Percentiles rank a stretch among this genome's conserved stretches.
These are phyloP conservation scores for Picea glauca DNA, from an alignment of 75 land plant species.

Conservation along the genomic window DNA sequence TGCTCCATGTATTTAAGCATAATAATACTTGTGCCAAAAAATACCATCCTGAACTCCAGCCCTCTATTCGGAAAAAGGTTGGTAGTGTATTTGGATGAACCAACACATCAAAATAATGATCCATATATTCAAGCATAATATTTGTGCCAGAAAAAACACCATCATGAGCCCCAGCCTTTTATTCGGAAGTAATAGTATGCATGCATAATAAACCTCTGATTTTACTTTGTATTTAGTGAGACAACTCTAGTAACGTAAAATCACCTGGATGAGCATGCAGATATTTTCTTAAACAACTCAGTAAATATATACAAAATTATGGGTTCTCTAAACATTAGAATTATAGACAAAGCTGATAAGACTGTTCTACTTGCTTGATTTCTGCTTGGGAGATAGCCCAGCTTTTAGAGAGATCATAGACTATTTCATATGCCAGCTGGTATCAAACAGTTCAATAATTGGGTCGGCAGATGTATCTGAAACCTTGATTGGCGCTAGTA, in stretches of 20 bases:
- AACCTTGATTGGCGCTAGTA: background rate
- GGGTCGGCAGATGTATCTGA: background rate
- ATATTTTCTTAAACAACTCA: background rate
- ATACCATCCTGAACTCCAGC: too few species aligned
- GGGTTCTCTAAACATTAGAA: background rate
- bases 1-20: too few species aligned
- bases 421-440: background rate
- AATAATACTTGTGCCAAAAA: too few species aligned
- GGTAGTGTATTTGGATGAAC: too few species aligned
- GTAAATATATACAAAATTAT: background rate
- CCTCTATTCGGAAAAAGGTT: too few species aligned
- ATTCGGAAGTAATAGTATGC: background rate
- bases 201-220: background rate
- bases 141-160: too few species aligned
- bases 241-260: background rate
- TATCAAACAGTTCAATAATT: slow-evolving; percentile 4
- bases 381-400: slow-evolving; percentile 1
- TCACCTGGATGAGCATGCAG: background rate
- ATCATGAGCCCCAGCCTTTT: background rate
- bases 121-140: too few species aligned
- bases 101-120: too few species aligned
- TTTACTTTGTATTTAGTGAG: background rate
- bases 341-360: background rate
- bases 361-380: background rate
- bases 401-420: background rate